These are phyloP conservation scores for Kingdonia uniflora DNA, from an alignment of 164 flowering plant species.

Conservation along the genomic window DNA sequence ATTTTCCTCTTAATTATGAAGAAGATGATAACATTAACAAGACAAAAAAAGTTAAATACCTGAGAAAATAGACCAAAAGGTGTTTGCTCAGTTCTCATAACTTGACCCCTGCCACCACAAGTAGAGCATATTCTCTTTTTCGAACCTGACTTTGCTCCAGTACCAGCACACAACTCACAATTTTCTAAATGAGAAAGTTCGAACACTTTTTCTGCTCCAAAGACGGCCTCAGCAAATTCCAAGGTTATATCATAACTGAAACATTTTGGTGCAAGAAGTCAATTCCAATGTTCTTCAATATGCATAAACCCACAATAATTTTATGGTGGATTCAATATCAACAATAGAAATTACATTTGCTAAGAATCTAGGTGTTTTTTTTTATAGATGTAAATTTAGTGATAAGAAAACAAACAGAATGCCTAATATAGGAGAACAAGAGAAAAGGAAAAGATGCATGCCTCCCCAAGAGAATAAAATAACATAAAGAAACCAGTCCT, in stretches of 20 bases:
- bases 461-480: too few species aligned
- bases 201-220: slow-evolving; percentile 91
- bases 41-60: slow-evolving; percentile 27
- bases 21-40: not conserved
- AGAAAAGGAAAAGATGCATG: too few species aligned
- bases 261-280: slow-evolving; percentile 24
- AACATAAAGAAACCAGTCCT: too few species aligned
- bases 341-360: too few species aligned
- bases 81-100: slow-evolving; percentile 98
- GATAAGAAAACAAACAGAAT: too few species aligned
- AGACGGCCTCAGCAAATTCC: slow-evolving; percentile 81
- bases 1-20: not conserved
- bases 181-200: slow-evolving; percentile 87
- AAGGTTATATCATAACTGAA: slow-evolving; percentile 83
- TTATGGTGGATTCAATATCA: too few species aligned
- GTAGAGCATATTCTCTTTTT: slow-evolving; percentile 92
- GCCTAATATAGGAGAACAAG: too few species aligned
- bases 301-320: not conserved
- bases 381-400: too few species aligned
- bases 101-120: slow-evolving; percentile 99
- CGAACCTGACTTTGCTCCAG: slow-evolving; percentile 85
- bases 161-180: slow-evolving; percentile 78
- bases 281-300: slow-evolving; percentile 8
- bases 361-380: too few species aligned
- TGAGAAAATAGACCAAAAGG: slow-evolving; percentile 97